Evolutionary conservation across 2,329 filamentous ascomycete species (phyloP).

Genomic region (Sclerotinia sclerotiorum): DNA sequence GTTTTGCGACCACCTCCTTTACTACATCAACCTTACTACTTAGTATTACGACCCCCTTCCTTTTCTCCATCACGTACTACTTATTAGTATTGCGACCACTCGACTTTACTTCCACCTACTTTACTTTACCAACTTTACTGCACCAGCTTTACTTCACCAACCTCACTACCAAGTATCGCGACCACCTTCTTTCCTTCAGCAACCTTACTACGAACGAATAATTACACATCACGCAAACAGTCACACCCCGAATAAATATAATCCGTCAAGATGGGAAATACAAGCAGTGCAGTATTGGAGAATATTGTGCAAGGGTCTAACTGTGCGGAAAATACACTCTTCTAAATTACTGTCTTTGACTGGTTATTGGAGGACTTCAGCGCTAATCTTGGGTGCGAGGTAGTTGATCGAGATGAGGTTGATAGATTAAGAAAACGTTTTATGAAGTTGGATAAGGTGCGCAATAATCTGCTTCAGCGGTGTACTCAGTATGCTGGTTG

Average conservation of each 20-base stretch:
- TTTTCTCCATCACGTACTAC: slow-evolving; percentile 1
- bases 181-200: neutral
- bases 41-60: slow-evolving; percentile 3
- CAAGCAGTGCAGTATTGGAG: slow-evolving; percentile 76
- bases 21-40: slow-evolving; percentile 11
- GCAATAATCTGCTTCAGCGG: slow-evolving; percentile 28
- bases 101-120: neutral
- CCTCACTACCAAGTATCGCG: slow-evolving; percentile 8
- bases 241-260: slow-evolving; percentile 22
- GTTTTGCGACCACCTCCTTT: neutral
- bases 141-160: neutral
- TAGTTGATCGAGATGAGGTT: slow-evolving; percentile 96
- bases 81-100: slow-evolving; percentile 4
- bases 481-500: neutral
- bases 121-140: neutral
- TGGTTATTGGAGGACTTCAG: neutral
- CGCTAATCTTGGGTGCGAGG: slow-evolving; percentile 20
- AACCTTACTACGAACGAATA: slow-evolving; percentile 15
- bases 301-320: slow-evolving; percentile 96
- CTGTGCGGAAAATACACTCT: slow-evolving; percentile 57
- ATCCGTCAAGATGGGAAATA: slow-evolving; percentile 60
- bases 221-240: slow-evolving; percentile 18
- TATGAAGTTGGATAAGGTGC: slow-evolving; percentile 98
- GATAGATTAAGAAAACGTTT: slow-evolving; percentile 94
- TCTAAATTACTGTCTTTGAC: slow-evolving; percentile 10